Base-by-base conservation (phyloP, 2,329 filamentous ascomycete genomes). In the Metarhizium brunneum region DNA sequence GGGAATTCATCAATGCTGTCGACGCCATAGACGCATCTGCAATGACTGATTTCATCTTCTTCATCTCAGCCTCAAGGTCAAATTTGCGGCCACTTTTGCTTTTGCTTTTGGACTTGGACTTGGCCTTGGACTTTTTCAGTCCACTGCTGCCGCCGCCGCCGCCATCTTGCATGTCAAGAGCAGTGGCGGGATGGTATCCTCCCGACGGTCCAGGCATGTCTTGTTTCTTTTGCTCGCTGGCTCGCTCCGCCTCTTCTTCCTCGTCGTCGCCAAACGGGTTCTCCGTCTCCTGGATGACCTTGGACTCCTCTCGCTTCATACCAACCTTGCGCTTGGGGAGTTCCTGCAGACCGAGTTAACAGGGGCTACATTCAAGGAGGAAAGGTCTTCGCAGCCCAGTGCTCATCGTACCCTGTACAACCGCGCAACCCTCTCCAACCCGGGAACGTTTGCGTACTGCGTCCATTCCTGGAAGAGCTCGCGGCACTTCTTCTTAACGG, bases 381-480 rank as follows among this genome's bases (percentile, higher is more conserved):
- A 4, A 25, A 25, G 25, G 25, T 25, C 25, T 25, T 25, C 25
- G 25, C 25, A 25, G 25, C 1, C 42, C 18, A 18, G 50, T 14
- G 14, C 16, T 20, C 6, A 43, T 52, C 65, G 61, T 66, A 82
- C 80, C 71, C 79, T 79, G 68, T 96, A 91, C 13, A 99, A 81
- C 43, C 77, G 82, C n/a, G 89, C 84, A 58, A 97, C 85, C 32
- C 84, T 80, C 64, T 89, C 85, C 63, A 97, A 83, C 0, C 92
- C 92, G 1, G 87, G 85, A 0, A 85, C 90, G 56, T 81, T 83
- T 63, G 89, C 90, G 72, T 95, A 96, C 57, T 88, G 85, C 30
- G 90, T 85, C 94, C 94, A 99, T 69, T 89, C 84, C 51, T 85
- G 81, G 68, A 96, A 99, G 2, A 99, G 76, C 57, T 88, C 83